Conservation (phyloP, 1,284 basidiomycete species). For the Leccinum pachyderme region DNA sequence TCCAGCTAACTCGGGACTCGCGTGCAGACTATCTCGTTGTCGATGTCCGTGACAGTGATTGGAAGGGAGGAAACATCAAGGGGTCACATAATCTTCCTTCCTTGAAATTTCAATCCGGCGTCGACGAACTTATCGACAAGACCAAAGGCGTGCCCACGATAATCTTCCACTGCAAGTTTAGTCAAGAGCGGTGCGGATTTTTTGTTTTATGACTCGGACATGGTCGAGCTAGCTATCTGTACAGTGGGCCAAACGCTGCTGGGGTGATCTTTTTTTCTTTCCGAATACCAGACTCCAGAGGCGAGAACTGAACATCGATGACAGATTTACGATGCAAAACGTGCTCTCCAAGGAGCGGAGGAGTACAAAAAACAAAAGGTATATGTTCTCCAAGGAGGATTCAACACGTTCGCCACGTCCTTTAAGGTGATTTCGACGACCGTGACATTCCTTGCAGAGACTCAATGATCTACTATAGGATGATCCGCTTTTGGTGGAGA, state of each 20-base stretch:
- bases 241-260: slow-evolving; percentile 73
- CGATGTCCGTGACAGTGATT: slow-evolving; percentile 79
- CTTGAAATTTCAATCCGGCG: slow-evolving; percentile 49
- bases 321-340: slow-evolving; percentile 67
- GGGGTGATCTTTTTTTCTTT: slow-evolving; percentile 38
- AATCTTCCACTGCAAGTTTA: slow-evolving; percentile 75
- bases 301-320: background rate
- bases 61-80: slow-evolving; percentile 71
- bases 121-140: slow-evolving; percentile 57
- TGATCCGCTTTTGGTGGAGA: slow-evolving; percentile 69
- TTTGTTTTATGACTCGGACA: background rate
- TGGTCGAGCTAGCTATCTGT: slow-evolving; percentile 3
- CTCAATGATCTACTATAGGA: slow-evolving; percentile 39
- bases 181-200: slow-evolving; percentile 65
- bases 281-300: slow-evolving; percentile 12
- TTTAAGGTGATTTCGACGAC: slow-evolving; percentile 49
- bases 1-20: background rate
- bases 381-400: slow-evolving; percentile 66
- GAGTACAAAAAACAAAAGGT: slow-evolving; percentile 50
- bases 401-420: slow-evolving; percentile 63
- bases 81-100: slow-evolving; percentile 63
- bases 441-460: background rate
- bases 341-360: slow-evolving; percentile 39
- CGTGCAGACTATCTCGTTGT: slow-evolving; percentile 63
- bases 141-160: slow-evolving; percentile 61